These are phyloP conservation scores for Orbilia quercus DNA, from an alignment of 2,329 filamentous ascomycete genomes.

Conservation along the genomic window DNA sequence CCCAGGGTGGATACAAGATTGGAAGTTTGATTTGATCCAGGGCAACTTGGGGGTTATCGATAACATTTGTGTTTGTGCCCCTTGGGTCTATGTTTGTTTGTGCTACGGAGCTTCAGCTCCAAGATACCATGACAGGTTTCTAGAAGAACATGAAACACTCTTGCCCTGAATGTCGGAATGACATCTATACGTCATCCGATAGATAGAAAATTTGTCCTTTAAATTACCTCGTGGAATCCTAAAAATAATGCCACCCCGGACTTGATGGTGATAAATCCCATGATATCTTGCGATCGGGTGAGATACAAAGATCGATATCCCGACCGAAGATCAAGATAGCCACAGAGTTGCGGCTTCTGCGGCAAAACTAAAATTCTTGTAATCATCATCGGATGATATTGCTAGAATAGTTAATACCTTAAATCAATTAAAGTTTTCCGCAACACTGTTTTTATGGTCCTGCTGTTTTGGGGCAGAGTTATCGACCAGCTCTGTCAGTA, in stretches of 20 bases:
- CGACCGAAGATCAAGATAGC: no score
- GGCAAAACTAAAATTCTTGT: no score
- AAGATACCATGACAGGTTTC: constrained; percentile 39
- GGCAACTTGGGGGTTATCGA: constrained; percentile 28
- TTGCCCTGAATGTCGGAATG: constrained; percentile 21
- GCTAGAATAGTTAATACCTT: no score
- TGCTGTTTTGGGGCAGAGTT: neutral
- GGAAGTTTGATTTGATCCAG: constrained; percentile 20
- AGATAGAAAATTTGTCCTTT: constrained; percentile 9
- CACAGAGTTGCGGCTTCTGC: no score
- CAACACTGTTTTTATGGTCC: no score
- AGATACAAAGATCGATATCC: no score
- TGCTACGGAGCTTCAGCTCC: constrained; percentile 1
- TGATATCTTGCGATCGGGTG: no score
- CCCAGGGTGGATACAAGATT: constrained; percentile 3
- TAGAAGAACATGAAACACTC: constrained; percentile 55
- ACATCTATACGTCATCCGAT: constrained; percentile 27
- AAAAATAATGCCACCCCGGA: constrained; percentile 3
- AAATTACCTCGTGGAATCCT: constrained; percentile 26
- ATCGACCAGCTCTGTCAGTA: neutral
- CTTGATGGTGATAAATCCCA: neutral
- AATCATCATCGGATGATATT: no score
- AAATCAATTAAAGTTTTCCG: no score
- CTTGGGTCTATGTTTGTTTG: neutral
- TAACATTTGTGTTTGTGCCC: constrained; percentile 14